Evolutionary conservation across 306 rosid genomes (phyloP), one percentile per base, ranked within the genome.

Genomic region (Clitoria ternatea): DNA sequence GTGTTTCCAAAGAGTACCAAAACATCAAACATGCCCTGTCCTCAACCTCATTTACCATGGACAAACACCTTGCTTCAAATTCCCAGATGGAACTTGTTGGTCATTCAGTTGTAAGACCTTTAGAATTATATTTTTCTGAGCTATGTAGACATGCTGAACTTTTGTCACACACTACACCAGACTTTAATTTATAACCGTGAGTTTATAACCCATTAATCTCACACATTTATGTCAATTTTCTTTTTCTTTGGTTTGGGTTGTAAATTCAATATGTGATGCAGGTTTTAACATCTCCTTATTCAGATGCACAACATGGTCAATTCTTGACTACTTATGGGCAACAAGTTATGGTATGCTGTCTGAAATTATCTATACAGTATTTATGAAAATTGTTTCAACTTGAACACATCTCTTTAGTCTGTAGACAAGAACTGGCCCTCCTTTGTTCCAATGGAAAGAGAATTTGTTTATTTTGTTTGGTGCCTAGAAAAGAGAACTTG

Each of bases 91-190:
- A 91, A 65, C 89, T 83, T 78, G 78, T 80, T 61, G 78, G 89
- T 70, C 97, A 85, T 79, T 87, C 97, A 29, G 68, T 82, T 75
- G 97, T 92, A 89, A 87, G 90, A 29, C 19, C 56, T 61, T 72
- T 68, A 56, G 2, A 68, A 45, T 65, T 49, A 44, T 61, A 22
- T 74, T 67, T 66, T 36, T 20, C 45, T 44, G 43, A 71, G 27
- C 55, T 56, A 18, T 18, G 32, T 45, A 55, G 35, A 19, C 33
- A 32, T 30, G 45, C 30, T 54, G 15, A 15, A 50, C 39, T 55
- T 71, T 14, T 72, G 42, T 27, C 61, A 30, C 57, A 57, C 50
- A 45, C 33, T 61, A 70, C 76, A 10, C 12, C 42, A 12, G 27
- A 42, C 70, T 24, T 59, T 49, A 40, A 60, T 37, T 50, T 45